Percentiles rank a stretch among this genome's conserved stretches.
phyloP scores from a whole-genome alignment of 148 eudicot genomes.

The Nepenthes mirabilis region DNA sequence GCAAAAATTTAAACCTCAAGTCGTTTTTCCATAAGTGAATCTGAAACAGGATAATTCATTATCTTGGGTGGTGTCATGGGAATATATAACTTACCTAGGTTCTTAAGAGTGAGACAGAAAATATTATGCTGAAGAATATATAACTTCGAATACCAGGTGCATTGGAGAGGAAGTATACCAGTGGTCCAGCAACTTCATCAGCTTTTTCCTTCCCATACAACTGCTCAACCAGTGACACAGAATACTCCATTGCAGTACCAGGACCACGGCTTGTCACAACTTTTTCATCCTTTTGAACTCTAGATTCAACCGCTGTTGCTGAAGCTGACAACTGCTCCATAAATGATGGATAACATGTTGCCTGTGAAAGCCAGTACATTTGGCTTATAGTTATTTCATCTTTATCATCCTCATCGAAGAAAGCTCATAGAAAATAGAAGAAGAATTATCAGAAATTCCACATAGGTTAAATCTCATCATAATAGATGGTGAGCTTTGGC shows the following conservation, averaged over 20 bases:
- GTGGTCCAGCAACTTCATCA: conserved; percentile 66
- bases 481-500: background rate
- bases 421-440: background rate
- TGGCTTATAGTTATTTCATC: too few species aligned
- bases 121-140: background rate
- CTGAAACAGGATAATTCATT: too few species aligned
- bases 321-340: conserved; percentile 86
- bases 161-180: conserved; percentile 32
- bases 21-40: too few species aligned
- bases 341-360: conserved; percentile 86
- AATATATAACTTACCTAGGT: too few species aligned
- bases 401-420: too few species aligned
- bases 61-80: too few species aligned
- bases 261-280: conserved; percentile 95
- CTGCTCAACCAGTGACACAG: conserved; percentile 67
- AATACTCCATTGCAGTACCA: conserved; percentile 79
- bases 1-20: too few species aligned
- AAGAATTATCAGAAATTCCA: background rate
- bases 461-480: background rate
- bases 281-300: conserved; percentile 86
- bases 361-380: conserved; percentile 28
- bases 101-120: too few species aligned
- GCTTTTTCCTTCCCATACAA: conserved; percentile 86
- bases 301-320: conserved; percentile 73
- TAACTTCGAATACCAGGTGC: background rate